Base-by-base conservation (phyloP, 2,329 filamentous ascomycete genomes). In the Arthroderma sp. region DNA sequence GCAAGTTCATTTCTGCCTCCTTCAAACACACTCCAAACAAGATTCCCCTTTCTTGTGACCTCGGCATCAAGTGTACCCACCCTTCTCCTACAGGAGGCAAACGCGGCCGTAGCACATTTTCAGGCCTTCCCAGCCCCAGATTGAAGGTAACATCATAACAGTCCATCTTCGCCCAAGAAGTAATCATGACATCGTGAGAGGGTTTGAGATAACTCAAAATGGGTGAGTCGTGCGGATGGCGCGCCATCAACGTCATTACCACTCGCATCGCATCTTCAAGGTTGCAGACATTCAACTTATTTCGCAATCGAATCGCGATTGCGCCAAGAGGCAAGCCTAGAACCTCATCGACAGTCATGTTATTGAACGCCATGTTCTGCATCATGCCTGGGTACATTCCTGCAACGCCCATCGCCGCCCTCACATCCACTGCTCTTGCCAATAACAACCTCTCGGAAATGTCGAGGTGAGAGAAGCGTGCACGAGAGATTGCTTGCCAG, bases 81-180 rank as follows among this genome's bases (percentile, higher is more conserved):
- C 71, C 60, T 54, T 75, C 71, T 22, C 15, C 15, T 3, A 69
- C 50, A 0, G 67, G 62, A 0, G 54, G 52, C 45, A 76, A 74
- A 1, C 52, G 47, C 3, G 73, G 74, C 40, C 73, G 57, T 0
- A 72, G 57, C 22, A 76, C 72, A 0, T 60, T 61, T 44, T 65
- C 64, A 0, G 73, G 69, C 11, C 50, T 59, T 0, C 73, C 73
- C 2, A 77, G 49, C 0, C 64, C 66, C 1, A 67, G 49, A 0
- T 61, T 60, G 45, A 78, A 77, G 38, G 75, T 69, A 4, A 69
- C 56, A 0, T 63, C 56, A 49, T 70, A 71, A 10, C 58, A 61
- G 3, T 65, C 56, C 2, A 72, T 53, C 42, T 71, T 70, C 0
- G 66, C 64, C 74, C 73, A 78, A 1, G 73, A 77, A 46, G 70